Evolutionary conservation across 106 monocot genomes (phyloP).

Genomic region (Hemerocallis citrina): DNA sequence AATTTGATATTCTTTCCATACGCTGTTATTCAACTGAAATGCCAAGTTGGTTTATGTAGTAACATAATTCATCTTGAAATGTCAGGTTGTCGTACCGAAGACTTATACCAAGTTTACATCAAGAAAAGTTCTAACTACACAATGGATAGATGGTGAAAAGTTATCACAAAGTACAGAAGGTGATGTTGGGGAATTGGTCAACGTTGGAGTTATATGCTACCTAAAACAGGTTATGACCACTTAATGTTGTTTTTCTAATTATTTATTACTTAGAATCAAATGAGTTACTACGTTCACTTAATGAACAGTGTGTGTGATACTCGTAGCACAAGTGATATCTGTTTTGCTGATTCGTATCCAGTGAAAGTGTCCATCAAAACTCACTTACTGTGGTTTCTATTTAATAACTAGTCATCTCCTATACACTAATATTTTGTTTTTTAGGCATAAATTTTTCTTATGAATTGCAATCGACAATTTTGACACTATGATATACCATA

Average conservation of each 20-base stretch:
- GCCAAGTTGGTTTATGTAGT: too few species aligned
- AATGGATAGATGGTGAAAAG: constrained; percentile 95
- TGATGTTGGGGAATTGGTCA: constrained; percentile 95
- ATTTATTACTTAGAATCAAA: neutral
- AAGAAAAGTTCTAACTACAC: constrained; percentile 91
- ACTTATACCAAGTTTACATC: constrained; percentile 91
- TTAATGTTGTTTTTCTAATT: too few species aligned
- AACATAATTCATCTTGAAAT: neutral
- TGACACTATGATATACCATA: too few species aligned
- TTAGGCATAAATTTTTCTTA: too few species aligned
- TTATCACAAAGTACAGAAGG: constrained; percentile 93
- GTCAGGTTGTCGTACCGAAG: constrained; percentile 86
- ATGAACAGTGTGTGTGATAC: neutral
- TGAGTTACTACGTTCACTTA: neutral
- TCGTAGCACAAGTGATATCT: neutral
- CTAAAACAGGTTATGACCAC: constrained; percentile 99
- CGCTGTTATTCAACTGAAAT: too few species aligned
- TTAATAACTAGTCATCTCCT: too few species aligned
- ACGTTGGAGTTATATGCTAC: constrained; percentile 98
- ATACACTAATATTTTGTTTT: too few species aligned
- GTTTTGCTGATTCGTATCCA: neutral
- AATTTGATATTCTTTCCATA: neutral
- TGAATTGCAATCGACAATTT: too few species aligned
- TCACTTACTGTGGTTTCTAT: too few species aligned
- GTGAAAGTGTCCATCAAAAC: neutral